Base-by-base conservation (phyloP, 768 basidiomycete species). In the Wakefieldia striispora region DNA sequence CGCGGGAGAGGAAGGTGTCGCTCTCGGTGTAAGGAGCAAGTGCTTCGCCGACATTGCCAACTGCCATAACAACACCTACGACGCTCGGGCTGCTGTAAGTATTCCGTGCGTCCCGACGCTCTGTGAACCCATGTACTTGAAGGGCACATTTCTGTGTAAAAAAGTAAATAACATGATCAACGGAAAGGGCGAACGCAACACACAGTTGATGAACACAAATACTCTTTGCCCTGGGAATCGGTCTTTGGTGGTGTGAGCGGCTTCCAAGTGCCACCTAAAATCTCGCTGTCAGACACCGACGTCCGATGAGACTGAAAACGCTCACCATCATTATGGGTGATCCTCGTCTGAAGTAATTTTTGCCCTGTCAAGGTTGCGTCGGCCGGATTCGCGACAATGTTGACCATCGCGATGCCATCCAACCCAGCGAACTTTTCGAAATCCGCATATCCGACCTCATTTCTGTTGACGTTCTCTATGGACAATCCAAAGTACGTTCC, bases 361-460 rank as follows among this genome's bases (percentile, higher is more conserved):
- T 62, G 68, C 5, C 84, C 81, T 0, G 83, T 81, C 5, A 95
- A 63, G 4, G 74, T 70, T 0, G 94, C 93, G 42, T 91, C 84
- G 0, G 75, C 72, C 0, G 91, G 77, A 61, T 98, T 97, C 6
- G 86, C 70, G 7, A 99, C 92, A 33, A 97, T 61, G 61, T 99
- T 99, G 57, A 95, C 79, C 40, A 99, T 70, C 6, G 95, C 95
- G 54, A 99, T 95, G 0, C 97, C 97, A 65, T 98, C 95, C 42
- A 99, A 70, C 10, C 94, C 95, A 48, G 88, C 82, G 79, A 97
- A 88, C 76, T 98, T 99, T 73, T 99, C 97, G 57, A 98, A 99
- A 67, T 99, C 95, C 27, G 93, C 95, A 61, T 79, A 98, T 5
- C 97, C 97, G 0, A 72, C 64, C 0, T 81, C 72, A 64, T 99